Evolutionary conservation across 305 asterid genomes (phyloP), one percentile per base, ranked within the genome.

Genomic region (Andrographis paniculata): DNA sequence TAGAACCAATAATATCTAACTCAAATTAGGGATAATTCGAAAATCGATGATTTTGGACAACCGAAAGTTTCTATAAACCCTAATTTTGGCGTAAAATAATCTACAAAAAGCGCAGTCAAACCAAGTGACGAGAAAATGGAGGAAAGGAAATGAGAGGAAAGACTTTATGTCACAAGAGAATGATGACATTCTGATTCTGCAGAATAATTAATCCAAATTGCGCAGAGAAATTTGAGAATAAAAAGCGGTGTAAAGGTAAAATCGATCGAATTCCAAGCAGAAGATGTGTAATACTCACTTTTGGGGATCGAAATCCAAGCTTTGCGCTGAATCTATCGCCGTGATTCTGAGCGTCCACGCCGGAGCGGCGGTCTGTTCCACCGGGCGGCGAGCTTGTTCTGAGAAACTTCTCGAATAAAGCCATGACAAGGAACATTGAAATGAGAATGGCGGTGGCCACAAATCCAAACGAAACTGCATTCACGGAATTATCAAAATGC

Each of bases 401-500:
- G 18, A 63, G 68, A 27, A 69, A 56, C 65, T 53, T 69, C 44
- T 69, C 75, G 15, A 69, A 69, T 28, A 63, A 52, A 1, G 71
- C 75, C 75, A 69, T 69, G 9, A 69, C 71, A 33, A 69, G 71
- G 49, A 69, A 69, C 71, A 69, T 69, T 22, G 59, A 59, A 35
- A 69, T 60, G 55, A 69, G 71, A 63, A 69, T 63, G 40, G 75
- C 70, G 30, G 75, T 68, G 41, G 70, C 70, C 11, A 68, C 75
- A 43, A 68, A 63, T 40, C 75, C 75, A 46, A 69, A 69, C 40
- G 69, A 69, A 21, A 69, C 71, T 1, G 75, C 70, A 22, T 69
- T 69, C 10, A 65, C 80, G n/a, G 80, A 73, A 57, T 66, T 73
- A 22, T 73, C 76, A 36, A 62, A 69, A 54, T 73, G 73, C 8